Evolutionary conservation across 148 eudicot genomes (phyloP).

Genomic region (Chenopodium berlandieri): DNA sequence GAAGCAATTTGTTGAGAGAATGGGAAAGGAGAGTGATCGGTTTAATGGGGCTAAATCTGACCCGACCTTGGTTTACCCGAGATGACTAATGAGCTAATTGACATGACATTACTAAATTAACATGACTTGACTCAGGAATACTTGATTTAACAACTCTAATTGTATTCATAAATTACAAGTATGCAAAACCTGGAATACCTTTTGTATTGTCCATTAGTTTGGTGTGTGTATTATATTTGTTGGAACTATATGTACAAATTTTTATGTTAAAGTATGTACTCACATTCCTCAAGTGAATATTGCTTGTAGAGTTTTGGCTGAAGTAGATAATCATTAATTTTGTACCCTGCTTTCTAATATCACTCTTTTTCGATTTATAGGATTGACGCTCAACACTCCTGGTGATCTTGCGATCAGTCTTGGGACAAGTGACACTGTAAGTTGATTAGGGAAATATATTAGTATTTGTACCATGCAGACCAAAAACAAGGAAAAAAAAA

Average conservation of each 20-base stretch:
- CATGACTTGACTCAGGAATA: no score
- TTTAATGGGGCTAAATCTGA: background rate
- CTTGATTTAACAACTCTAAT: no score
- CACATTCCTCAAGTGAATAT: background rate
- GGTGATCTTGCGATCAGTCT: constrained; percentile 97
- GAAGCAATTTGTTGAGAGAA: background rate
- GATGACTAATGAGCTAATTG: no score
- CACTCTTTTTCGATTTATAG: constrained; percentile 32
- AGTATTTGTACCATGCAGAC: background rate
- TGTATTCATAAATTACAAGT: background rate
- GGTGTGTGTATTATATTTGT: background rate
- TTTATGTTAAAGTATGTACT: background rate
- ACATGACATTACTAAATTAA: no score
- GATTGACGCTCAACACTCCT: constrained; percentile 80
- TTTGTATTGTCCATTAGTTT: background rate
- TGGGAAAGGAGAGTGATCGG: background rate
- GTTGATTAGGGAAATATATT: constrained; percentile 24
- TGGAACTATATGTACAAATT: background rate
- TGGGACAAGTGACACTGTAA: constrained; percentile 97
- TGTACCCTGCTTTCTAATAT: background rate
- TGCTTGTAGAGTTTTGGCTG: background rate
- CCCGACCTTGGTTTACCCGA: no score
- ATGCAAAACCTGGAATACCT: background rate
- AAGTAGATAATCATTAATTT: background rate
- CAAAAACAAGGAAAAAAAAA: background rate